Evolutionary conservation across 208 protist species (phyloP).

Genomic region (Balamuthia mandrillaris): DNA sequence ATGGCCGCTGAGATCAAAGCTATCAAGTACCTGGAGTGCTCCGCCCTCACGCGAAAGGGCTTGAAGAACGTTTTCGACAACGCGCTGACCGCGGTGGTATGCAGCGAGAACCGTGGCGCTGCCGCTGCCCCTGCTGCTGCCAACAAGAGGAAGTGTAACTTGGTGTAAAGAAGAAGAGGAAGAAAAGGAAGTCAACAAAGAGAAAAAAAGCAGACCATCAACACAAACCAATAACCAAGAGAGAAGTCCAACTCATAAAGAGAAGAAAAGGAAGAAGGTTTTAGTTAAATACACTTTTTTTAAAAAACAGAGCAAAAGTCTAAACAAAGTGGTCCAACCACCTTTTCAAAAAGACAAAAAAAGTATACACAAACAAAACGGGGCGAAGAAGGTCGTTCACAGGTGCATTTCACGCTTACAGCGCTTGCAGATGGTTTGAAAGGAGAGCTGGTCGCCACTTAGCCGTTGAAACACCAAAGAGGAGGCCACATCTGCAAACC

Average conservation of each 20-base stretch:
- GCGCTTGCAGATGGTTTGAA: no score
- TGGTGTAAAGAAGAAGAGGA: background rate
- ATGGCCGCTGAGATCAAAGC: conserved; percentile 72
- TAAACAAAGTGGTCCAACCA: background rate
- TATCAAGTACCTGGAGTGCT: conserved; percentile 83
- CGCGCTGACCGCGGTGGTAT: conserved; percentile 65
- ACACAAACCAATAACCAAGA: no score
- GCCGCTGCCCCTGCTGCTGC: background rate
- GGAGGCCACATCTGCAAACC: no score
- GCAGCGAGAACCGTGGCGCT: background rate
- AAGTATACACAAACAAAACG: background rate
- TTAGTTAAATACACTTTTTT: no score
- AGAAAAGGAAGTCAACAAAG: no score
- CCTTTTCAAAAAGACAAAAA: background rate
- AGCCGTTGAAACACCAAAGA: no score
- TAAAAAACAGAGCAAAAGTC: background rate
- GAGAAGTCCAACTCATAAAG: no score
- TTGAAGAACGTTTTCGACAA: conserved; percentile 79
- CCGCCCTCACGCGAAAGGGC: conserved; percentile 75
- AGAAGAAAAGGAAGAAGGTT: no score
- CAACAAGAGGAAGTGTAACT: conserved; percentile 41
- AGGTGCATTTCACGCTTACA: no score
- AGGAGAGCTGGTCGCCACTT: no score
- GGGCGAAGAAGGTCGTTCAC: background rate
- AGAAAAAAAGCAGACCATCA: no score